Base-by-base conservation (phyloP, 2,329 filamentous ascomycete genomes). In the Colletotrichum godetiae region DNA sequence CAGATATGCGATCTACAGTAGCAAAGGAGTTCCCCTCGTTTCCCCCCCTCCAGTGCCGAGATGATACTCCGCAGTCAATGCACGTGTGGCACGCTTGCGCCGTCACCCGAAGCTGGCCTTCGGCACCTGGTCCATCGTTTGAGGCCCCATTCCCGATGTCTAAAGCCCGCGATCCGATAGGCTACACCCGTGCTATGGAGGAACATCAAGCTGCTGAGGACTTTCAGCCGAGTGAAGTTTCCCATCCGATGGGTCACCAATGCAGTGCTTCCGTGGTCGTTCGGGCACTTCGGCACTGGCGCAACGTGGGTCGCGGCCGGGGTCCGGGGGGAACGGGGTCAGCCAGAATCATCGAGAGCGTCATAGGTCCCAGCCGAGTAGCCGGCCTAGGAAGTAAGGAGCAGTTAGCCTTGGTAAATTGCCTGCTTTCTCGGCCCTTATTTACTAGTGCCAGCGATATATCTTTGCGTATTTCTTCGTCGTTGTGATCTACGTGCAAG, bases 91-190 rank as follows among this genome's bases (percentile, higher is more conserved):
- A 49, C 22, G n/a, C 13, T 6, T 37, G 24, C 42, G 27, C 62
- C 55, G 62, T 13, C 37, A 70, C 53, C 61, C 61, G 67, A 70
- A 35, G 35, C n/a, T 69, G 53, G 8, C 19, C 11, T 29, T 67
- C 57, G 46, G 68, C 46, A 67, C 2, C 35, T 53, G n/a, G 57
- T 19, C 22, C n/a, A 29, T n/a, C n/a, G 19, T 6, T 19, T 7
- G n/a, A 53, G 5, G 15, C 12, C 68, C 49, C 35, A 52, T 31
- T 62, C 35, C 64, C 68, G 64, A 72, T 37, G 19, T n/a, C 56
- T 35, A 27, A 31, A 29, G 68, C 57, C 56, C 64, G 42, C 27
- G 33, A 56, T 46, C 68, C 68, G 55, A 67, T 52, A 33, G n/a
- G 33, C 42, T 46, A 15, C 13, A 31, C 15, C 42, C 42, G 42